Percentiles rank a stretch among this genome's conserved stretches.
These are phyloP conservation scores for Boletellus ananiceps DNA, from an alignment of 768 basidiomycete genomes.

Conservation along the genomic window DNA sequence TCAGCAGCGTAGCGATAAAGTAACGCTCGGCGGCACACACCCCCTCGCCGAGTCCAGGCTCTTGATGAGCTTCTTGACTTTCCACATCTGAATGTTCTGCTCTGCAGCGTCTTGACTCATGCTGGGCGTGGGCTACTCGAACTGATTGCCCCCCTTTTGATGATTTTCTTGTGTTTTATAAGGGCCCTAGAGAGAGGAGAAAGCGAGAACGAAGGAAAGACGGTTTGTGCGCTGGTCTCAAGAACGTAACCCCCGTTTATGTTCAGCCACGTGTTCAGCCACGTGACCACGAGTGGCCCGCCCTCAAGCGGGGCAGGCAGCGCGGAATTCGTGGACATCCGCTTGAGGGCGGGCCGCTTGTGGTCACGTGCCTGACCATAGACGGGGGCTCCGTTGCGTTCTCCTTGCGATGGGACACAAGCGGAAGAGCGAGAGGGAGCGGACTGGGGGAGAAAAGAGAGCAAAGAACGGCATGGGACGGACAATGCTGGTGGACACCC, in stretches of 20 bases:
- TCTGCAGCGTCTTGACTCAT: constrained; percentile 86
- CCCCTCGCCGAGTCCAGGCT: constrained; percentile 82
- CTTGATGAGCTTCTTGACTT: constrained; percentile 98
- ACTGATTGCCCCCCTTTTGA: constrained; percentile 10
- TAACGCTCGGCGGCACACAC: constrained; percentile 15
- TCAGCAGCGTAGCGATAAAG: constrained; percentile 14
- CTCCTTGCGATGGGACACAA: constrained; percentile 15
- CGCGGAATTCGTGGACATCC: constrained; percentile 19
- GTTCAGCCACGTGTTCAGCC: constrained; percentile 7
- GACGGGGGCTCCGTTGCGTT: too few relatives aligned
- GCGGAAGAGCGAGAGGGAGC: constrained; percentile 17
- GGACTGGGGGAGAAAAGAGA: constrained; percentile 12
- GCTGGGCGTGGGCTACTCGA: constrained; percentile 34
- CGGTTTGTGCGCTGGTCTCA: constrained; percentile 1
- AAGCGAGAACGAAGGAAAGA: constrained; percentile 10
- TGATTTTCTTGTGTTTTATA: constrained; percentile 6
- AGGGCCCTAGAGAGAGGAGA: constrained; percentile 18
- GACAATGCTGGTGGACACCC: constrained; percentile 1
- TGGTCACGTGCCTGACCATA: constrained; percentile 10
- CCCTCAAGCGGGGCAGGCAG: constrained; percentile 19
- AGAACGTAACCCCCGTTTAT: neutral
- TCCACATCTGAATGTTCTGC: constrained; percentile 97
- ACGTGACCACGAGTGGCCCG: constrained; percentile 11
- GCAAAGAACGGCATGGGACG: constrained; percentile 8
- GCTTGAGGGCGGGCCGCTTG: constrained; percentile 21